Conservation (phyloP, 78 protist species). For the Planoprotostelium fungivorum region DNA sequence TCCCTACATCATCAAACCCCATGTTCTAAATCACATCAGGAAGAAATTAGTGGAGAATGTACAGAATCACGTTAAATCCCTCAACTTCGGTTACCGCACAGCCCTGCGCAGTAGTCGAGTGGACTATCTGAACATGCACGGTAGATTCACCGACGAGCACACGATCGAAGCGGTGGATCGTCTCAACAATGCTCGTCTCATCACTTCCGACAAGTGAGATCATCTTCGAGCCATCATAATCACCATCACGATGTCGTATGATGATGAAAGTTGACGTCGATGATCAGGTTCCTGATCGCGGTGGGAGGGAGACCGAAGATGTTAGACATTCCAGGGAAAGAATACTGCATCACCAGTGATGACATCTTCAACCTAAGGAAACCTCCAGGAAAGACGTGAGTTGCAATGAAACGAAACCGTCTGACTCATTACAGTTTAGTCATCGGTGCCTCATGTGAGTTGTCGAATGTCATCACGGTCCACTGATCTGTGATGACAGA, state of each 20-base stretch:
- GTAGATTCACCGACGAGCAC: constrained; percentile 70
- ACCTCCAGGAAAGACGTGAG: constrained; percentile 86
- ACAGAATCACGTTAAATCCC: constrained; percentile 68
- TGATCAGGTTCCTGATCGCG: constrained; percentile 70
- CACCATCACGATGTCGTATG: no score
- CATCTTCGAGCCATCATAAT: no score
- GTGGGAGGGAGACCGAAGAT: constrained; percentile 86
- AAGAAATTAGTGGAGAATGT: constrained; percentile 51
- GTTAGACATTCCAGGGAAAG: constrained; percentile 82
- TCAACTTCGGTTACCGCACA: constrained; percentile 80
- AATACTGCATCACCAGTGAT: constrained; percentile 83
- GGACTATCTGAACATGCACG: constrained; percentile 78
- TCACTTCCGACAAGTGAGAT: not conserved
- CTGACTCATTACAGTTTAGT: not conserved
- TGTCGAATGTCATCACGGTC: not conserved
- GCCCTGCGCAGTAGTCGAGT: constrained; percentile 56
- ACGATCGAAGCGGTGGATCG: constrained; percentile 46
- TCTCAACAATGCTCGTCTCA: constrained; percentile 1
- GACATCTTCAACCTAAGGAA: constrained; percentile 78
- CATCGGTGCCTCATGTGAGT: constrained; percentile 74
- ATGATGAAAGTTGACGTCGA: constrained; percentile 33
- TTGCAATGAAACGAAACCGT: not conserved
- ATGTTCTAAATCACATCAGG: not conserved
- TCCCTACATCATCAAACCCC: not conserved
- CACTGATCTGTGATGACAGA: constrained; percentile 49